phyloP scores from a whole-genome alignment of 768 basidiomycete genomes.

The Obba rivulosa region DNA sequence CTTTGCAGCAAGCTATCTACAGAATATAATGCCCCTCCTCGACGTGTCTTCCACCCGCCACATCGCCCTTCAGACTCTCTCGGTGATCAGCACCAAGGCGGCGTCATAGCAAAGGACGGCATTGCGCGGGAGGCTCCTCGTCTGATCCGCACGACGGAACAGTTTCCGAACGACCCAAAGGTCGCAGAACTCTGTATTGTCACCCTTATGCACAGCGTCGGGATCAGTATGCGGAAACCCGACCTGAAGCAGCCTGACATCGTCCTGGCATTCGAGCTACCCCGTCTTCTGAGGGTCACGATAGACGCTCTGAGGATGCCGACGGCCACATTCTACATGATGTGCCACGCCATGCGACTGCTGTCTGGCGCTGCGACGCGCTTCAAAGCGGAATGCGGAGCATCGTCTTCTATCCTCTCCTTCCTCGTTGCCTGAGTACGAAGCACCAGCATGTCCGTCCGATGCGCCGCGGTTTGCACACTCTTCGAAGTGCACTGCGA shows the following conservation, averaged over 20 bases:
- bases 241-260: slow-evolving; percentile 28
- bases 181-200: slow-evolving; percentile 46
- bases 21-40: slow-evolving; percentile 49
- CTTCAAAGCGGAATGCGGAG: slow-evolving; percentile 37
- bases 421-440: slow-evolving; percentile 52
- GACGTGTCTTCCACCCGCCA: slow-evolving; percentile 41
- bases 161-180: slow-evolving; percentile 44
- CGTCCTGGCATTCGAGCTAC: slow-evolving; percentile 29
- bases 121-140: slow-evolving; percentile 42
- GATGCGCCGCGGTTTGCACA: slow-evolving; percentile 45
- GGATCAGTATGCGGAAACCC: slow-evolving; percentile 1
- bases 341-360: slow-evolving; percentile 47
- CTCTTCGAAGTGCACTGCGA: slow-evolving; percentile 44
- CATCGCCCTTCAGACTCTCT: slow-evolving; percentile 50
- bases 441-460: slow-evolving; percentile 45
- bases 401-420: slow-evolving; percentile 36
- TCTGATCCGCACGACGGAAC: slow-evolving; percentile 42
- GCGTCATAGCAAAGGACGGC: slow-evolving; percentile 40
- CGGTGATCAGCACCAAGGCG: slow-evolving; percentile 58
- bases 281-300: slow-evolving; percentile 37
- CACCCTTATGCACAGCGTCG: slow-evolving; percentile 47
- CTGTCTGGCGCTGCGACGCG: slow-evolving; percentile 41
- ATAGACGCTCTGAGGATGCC: slow-evolving; percentile 39
- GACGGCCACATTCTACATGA: slow-evolving; percentile 31
- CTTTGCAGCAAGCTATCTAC: slow-evolving; percentile 39